Conservation (phyloP, 176 grass and related monocot genomes). For the Musa troglodytarum region DNA sequence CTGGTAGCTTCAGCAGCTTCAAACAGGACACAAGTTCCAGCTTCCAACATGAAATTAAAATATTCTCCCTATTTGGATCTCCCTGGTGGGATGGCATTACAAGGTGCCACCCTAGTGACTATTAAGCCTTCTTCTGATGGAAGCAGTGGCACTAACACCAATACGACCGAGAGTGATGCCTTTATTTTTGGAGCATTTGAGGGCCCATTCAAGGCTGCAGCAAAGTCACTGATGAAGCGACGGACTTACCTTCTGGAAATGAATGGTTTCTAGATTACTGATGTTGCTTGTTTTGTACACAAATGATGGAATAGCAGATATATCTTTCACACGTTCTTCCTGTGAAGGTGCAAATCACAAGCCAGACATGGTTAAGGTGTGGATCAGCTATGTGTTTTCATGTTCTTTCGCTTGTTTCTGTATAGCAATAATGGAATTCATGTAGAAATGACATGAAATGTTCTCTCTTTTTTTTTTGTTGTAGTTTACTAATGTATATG, state of each 20-base stretch:
- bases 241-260: constrained; percentile 22
- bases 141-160: constrained; percentile 37
- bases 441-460: too few relatives aligned
- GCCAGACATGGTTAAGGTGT: too few relatives aligned
- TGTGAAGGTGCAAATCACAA: too few relatives aligned
- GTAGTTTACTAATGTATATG: too few relatives aligned
- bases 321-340: too few relatives aligned
- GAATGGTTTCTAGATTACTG: too few relatives aligned
- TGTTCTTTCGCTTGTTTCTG: too few relatives aligned
- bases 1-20: constrained; percentile 58
- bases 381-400: too few relatives aligned
- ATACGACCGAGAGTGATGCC: constrained; percentile 46
- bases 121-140: constrained; percentile 68
- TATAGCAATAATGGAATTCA: too few relatives aligned
- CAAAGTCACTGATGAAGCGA: constrained; percentile 70
- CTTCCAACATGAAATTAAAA: constrained; percentile 88
- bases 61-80: constrained; percentile 79
- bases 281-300: too few relatives aligned
- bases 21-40: constrained; percentile 84
- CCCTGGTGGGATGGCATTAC: constrained; percentile 53
- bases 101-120: constrained; percentile 68
- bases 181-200: constrained; percentile 67
- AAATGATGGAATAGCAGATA: too few relatives aligned
- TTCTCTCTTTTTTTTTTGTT: too few relatives aligned
- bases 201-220: constrained; percentile 56